These are phyloP conservation scores for Botrytis galanthina DNA, from an alignment of 2,329 filamentous ascomycete genomes.

Conservation along the genomic window DNA sequence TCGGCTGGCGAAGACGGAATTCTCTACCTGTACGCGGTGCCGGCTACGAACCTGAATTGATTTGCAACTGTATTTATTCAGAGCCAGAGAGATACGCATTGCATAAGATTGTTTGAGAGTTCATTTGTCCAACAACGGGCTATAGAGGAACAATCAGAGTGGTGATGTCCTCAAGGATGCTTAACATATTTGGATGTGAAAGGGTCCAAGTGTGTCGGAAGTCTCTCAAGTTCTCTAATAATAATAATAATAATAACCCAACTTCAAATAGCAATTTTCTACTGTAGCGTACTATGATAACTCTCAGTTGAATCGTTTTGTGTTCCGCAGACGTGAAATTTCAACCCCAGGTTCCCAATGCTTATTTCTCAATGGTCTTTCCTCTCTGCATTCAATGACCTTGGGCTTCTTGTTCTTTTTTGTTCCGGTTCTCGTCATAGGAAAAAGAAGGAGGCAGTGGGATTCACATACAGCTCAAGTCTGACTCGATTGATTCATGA, in stretches of 20 bases:
- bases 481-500: background rate
- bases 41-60: background rate
- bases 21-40: background rate
- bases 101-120: background rate
- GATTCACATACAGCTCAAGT: background rate
- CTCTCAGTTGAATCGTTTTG: background rate
- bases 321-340: background rate
- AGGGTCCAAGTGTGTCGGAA: background rate
- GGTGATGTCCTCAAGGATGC: background rate
- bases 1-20: background rate
- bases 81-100: background rate
- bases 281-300: background rate
- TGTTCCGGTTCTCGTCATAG: background rate
- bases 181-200: background rate
- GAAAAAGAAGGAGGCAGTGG: background rate
- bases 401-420: background rate
- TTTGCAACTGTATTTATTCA: background rate
- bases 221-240: background rate
- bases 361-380: background rate
- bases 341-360: background rate
- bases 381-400: background rate
- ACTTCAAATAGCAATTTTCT: background rate
- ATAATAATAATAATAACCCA: background rate
- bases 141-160: background rate
- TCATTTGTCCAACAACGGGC: background rate